phyloP scores from a whole-genome alignment of 1,139 yeast genomes.

The Candida labiduridarum region DNA sequence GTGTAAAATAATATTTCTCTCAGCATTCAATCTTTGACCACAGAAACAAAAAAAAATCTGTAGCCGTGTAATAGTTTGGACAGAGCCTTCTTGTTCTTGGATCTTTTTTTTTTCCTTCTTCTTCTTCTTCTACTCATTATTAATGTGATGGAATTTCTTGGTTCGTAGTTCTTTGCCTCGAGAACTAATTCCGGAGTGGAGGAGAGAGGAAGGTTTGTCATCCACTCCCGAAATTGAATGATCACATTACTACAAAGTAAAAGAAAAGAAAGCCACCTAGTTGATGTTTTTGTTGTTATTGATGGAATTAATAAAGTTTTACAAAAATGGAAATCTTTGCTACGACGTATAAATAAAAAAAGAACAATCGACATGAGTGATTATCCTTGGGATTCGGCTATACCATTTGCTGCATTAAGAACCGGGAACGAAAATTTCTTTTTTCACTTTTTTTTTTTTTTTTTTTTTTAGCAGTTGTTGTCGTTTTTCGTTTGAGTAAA shows the following conservation, averaged over 20 bases:
- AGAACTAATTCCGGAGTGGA: too few species aligned
- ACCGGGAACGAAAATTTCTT: constrained; percentile 3
- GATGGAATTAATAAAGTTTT: background rate
- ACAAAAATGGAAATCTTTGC: background rate
- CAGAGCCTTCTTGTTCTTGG: background rate
- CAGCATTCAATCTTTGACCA: background rate
- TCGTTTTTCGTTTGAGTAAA: constrained; percentile 1
- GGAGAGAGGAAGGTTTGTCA: too few species aligned
- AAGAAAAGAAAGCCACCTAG: background rate
- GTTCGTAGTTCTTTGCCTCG: background rate
- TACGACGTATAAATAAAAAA: background rate
- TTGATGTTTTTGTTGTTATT: background rate
- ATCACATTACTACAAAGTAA: too few species aligned
- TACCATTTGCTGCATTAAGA: background rate
- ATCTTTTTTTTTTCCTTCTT: background rate
- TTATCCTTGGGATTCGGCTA: constrained; percentile 3
- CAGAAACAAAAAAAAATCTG: background rate
- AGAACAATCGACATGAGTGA: background rate
- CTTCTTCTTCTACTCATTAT: background rate
- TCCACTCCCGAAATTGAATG: too few species aligned
- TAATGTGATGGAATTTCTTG: background rate
- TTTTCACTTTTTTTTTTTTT: background rate
- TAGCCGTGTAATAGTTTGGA: constrained; percentile 1
- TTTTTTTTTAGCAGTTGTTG: background rate
- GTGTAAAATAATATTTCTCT: background rate